Evolutionary conservation across 371 early-diverging fungal species (phyloP).

Genomic region (Actinomortierella ambigua): DNA sequence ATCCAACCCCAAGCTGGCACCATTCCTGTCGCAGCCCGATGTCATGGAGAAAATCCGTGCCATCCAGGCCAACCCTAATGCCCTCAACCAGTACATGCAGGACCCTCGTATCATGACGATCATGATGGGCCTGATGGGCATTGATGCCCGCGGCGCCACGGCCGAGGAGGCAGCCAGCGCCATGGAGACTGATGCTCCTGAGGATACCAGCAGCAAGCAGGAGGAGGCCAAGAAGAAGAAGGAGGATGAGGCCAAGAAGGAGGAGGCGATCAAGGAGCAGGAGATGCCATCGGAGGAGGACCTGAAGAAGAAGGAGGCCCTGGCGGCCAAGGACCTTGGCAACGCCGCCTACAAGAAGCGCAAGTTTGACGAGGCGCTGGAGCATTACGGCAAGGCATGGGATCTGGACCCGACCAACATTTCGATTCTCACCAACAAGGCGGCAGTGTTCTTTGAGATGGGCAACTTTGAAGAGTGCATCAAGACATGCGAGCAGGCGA

Average conservation of each 20-base stretch:
- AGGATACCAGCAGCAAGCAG: slow-evolving; percentile 39
- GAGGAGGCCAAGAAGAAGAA: slow-evolving; percentile 38
- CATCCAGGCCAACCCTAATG: slow-evolving; percentile 68
- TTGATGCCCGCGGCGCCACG: slow-evolving; percentile 57
- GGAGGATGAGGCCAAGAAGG: slow-evolving; percentile 74
- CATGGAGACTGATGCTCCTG: slow-evolving; percentile 24
- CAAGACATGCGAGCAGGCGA: slow-evolving; percentile 89
- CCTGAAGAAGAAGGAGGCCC: slow-evolving; percentile 72
- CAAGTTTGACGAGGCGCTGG: slow-evolving; percentile 88
- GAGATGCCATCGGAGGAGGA: slow-evolving; percentile 58
- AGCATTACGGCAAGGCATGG: slow-evolving; percentile 92
- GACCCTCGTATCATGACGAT: slow-evolving; percentile 78
- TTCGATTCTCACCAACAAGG: slow-evolving; percentile 94
- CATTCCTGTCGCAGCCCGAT: slow-evolving; percentile 74
- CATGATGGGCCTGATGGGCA: slow-evolving; percentile 77
- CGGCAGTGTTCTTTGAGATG: slow-evolving; percentile 95
- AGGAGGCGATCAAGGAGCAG: slow-evolving; percentile 71
- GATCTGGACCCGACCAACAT: slow-evolving; percentile 88
- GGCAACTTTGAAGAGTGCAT: slow-evolving; percentile 91
- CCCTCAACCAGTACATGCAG: slow-evolving; percentile 54
- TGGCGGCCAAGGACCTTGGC: slow-evolving; percentile 89
- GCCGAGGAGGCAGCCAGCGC: slow-evolving; percentile 28
- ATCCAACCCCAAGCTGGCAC: slow-evolving; percentile 74
- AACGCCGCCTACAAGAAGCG: slow-evolving; percentile 94
- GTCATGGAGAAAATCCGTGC: slow-evolving; percentile 67